phyloP scores from a whole-genome alignment of 2,329 filamentous ascomycete species.

The Diaporthe humulicola region DNA sequence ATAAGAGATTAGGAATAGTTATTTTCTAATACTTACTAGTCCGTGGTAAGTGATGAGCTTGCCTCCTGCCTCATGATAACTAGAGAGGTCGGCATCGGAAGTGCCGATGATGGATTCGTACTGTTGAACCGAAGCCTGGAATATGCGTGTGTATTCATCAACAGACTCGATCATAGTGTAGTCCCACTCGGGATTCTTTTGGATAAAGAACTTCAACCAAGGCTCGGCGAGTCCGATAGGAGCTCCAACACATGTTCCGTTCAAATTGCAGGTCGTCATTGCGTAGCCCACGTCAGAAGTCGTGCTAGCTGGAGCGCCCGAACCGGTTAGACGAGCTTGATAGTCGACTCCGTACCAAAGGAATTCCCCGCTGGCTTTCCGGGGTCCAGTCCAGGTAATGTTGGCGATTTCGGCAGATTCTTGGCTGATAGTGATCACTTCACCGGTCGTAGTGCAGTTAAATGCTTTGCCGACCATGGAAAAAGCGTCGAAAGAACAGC shows the following conservation, averaged over 20 bases:
- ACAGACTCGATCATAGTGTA: background rate
- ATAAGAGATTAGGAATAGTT: background rate
- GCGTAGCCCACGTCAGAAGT: constrained; percentile 10
- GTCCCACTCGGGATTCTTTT: background rate
- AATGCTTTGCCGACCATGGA: background rate
- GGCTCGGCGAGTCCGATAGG: background rate
- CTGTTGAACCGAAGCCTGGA: background rate
- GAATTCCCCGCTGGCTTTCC: background rate
- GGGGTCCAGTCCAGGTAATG: background rate
- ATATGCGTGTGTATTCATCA: background rate
- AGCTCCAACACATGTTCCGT: background rate
- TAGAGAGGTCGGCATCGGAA: background rate
- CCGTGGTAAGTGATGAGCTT: constrained; percentile 21
- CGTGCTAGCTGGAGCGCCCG: background rate
- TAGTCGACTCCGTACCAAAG: constrained; percentile 9
- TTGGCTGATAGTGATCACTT: background rate
- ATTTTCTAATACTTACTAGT: background rate
- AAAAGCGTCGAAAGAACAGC: constrained; percentile 46
- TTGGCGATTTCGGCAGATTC: background rate
- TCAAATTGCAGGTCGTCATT: background rate
- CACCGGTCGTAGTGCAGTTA: background rate
- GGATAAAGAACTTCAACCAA: background rate
- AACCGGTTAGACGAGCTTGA: background rate
- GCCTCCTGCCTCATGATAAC: background rate
- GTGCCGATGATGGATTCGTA: constrained; percentile 12